Evolutionary conservation across 2,329 filamentous ascomycete species (phyloP).

Genomic region (Hypomyces rosellus): DNA sequence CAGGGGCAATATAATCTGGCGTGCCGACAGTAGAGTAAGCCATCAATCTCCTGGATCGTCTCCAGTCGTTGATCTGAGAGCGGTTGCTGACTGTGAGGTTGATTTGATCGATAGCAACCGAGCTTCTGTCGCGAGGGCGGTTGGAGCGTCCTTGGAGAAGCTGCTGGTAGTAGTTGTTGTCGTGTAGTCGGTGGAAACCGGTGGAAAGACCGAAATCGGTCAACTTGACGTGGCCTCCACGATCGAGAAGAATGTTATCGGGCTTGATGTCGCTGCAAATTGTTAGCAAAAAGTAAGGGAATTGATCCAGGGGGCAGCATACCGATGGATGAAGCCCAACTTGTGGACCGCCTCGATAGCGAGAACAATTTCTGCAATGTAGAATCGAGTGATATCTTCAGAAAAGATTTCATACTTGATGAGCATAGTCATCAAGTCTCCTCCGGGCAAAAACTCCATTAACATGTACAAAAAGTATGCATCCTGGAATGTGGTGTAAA

Average conservation of each 20-base stretch:
- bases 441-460: conserved; percentile 98
- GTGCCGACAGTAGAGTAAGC: conserved; percentile 98
- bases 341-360: conserved; percentile 99
- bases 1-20: conserved; percentile 95
- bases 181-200: conserved; percentile 95
- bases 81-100: conserved; percentile 97
- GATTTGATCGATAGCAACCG: conserved; percentile 94
- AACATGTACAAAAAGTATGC: conserved; percentile 95
- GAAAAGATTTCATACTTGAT: conserved; percentile 99
- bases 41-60: conserved; percentile 89
- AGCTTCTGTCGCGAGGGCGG: conserved; percentile 75
- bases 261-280: conserved; percentile 86
- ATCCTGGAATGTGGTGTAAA: conserved; percentile 97
- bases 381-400: conserved; percentile 96
- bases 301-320: conserved; percentile 28
- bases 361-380: conserved; percentile 96
- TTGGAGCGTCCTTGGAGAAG: conserved; percentile 75
- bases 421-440: conserved; percentile 99
- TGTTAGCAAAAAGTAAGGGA: neutral
- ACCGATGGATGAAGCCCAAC: conserved; percentile 97
- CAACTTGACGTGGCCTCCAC: conserved; percentile 93
- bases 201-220: conserved; percentile 98
- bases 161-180: conserved; percentile 97
- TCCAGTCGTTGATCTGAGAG: conserved; percentile 97
- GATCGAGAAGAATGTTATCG: conserved; percentile 94